Percentiles rank a stretch among this genome's conserved stretches.
Evolutionary conservation across 202 grass and related monocot genomes (phyloP).

Genomic region (Tripidium arundinaceum): DNA sequence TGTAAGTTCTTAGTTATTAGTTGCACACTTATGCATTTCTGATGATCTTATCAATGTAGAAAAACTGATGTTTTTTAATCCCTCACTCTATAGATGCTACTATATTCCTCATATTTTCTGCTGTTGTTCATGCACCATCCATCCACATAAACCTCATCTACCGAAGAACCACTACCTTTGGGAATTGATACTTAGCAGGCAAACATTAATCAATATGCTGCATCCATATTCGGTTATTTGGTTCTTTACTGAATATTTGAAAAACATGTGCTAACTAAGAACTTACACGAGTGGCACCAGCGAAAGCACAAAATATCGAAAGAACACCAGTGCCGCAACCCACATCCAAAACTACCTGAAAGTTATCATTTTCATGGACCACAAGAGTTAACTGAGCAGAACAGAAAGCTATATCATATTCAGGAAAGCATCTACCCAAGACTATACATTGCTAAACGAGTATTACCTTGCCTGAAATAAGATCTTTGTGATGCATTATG

Average conservation of each 20-base stretch:
- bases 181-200: conserved; percentile 7
- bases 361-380: conserved; percentile 13
- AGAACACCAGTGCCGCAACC: conserved; percentile 94
- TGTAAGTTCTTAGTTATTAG: conserved; percentile 51
- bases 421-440: background rate
- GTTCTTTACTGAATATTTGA: conserved; percentile 2
- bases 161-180: background rate
- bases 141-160: background rate
- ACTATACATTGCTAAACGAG: conserved; percentile 8
- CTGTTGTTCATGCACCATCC: background rate
- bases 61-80: conserved; percentile 4
- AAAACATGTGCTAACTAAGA: conserved; percentile 2
- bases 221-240: background rate
- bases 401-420: background rate
- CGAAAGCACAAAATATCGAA: conserved; percentile 92
- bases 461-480: conserved; percentile 86
- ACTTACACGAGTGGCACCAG: conserved; percentile 83
- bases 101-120: background rate
- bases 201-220: background rate
- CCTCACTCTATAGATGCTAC: background rate
- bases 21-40: background rate
- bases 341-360: conserved; percentile 97
- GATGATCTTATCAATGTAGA: background rate
- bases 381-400: conserved; percentile 13
- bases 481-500: conserved; percentile 77